Base-by-base conservation (phyloP, 345 rosid species). In the Sisymbrium altissimum region DNA sequence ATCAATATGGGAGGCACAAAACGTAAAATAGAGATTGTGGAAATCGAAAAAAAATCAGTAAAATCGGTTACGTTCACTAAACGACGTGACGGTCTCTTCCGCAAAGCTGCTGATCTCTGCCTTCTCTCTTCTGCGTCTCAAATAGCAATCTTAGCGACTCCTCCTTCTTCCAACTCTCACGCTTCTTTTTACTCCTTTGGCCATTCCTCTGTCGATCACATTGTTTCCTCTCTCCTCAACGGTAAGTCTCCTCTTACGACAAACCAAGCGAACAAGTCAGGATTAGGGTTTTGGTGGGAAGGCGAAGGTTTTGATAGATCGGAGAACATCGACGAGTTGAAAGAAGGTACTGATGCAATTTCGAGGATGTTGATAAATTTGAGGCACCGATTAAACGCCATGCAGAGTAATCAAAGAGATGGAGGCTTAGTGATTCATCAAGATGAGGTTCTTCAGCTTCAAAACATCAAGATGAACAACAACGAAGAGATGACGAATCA, bases 271-370 rank as follows among this genome's bases (percentile, higher is more conserved):
- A 57, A 44, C 13, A 35, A 14, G 0, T 2, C 41, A 45, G 23
- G 64, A 2, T 33, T 55, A 73, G 71, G 59, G 59, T 56, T 65
- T 55, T 73, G 72, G 78, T 73, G 78, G 72, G 77, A 73, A 65
- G 58, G 65, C 9, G 3, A 43, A 65, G 12, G 8, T 0, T 17
- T 73, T 56, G 23, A 73, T 2, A 17, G 0, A 4, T 36, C 2
- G 0, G 77, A 73, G 32, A 56, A 65, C 50, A 36, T 64, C 0
- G 43, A 73, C 6, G 77, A 56, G 3, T 9, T 73, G 59, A 65
- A 46, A 17, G 64, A 73, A 2, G 66, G 50, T 3, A 3, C 15
- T 0, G 43, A 65, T 23, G 72, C 72, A 1, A 23, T 36, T 8
- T 7, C 66, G 2, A 65, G 8, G 17, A 73, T 36, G 78, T 56